Evolutionary conservation across 495 filamentous ascomycete genomes (phyloP).

Genomic region (Lasiosphaeriaceae sp.): DNA sequence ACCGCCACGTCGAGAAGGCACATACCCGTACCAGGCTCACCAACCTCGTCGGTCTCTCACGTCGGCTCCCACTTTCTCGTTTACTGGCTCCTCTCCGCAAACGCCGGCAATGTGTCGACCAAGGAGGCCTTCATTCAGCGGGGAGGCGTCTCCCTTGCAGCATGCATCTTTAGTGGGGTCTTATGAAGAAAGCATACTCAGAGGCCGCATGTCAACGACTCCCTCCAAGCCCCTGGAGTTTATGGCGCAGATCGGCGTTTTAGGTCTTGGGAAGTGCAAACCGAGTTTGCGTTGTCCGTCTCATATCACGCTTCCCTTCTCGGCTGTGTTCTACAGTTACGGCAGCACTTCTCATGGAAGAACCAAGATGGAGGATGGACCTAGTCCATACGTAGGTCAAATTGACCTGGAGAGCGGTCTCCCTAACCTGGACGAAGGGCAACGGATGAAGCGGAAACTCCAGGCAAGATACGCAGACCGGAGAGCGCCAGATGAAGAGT

Average conservation of each 20-base stretch:
- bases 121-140: constrained; percentile 67
- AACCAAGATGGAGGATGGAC: constrained; percentile 67
- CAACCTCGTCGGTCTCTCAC: constrained; percentile 70
- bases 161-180: constrained; percentile 96
- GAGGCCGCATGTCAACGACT: constrained; percentile 93
- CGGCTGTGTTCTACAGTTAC: constrained; percentile 95
- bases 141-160: constrained; percentile 71
- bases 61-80: constrained; percentile 55
- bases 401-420: constrained; percentile 87
- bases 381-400: constrained; percentile 92
- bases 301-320: constrained; percentile 90
- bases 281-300: constrained; percentile 78
- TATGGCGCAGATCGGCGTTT: constrained; percentile 89
- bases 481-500: constrained; percentile 25
- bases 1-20: constrained; percentile 47
- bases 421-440: constrained; percentile 42
- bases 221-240: constrained; percentile 93
- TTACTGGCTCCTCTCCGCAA: constrained; percentile 53
- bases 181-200: constrained; percentile 93
- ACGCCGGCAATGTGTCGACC: constrained; percentile 53
- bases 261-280: constrained; percentile 89
- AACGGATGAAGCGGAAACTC: constrained; percentile 44
- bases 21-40: constrained; percentile 62
- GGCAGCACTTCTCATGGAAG: constrained; percentile 58
- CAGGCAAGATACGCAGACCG: constrained; percentile 29